These are phyloP conservation scores for Neckera pumila DNA, from an alignment of 225 moss, liverwort and hornwort genomes.

Conservation along the genomic window DNA sequence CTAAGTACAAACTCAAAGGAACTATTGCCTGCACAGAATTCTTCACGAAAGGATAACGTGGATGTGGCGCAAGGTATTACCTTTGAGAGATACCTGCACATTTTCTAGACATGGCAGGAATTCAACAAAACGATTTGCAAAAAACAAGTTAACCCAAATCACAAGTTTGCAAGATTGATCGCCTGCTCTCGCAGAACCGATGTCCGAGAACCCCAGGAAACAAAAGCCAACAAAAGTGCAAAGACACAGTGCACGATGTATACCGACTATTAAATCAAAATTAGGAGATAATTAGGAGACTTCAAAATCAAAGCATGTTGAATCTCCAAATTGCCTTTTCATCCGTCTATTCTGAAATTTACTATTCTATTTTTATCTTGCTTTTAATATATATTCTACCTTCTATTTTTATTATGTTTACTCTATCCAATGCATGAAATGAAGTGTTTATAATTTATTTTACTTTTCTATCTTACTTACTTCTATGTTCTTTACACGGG, in stretches of 20 bases:
- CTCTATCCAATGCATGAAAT: not conserved
- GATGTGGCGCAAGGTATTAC: not conserved
- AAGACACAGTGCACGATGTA: not conserved
- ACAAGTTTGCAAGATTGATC: not conserved
- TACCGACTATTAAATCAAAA: not conserved
- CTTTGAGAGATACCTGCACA: not conserved
- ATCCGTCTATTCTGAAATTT: no score
- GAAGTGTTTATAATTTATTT: not conserved
- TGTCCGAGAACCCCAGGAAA: not conserved
- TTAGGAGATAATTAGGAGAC: not conserved
- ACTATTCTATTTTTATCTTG: not conserved
- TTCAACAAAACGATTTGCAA: not conserved
- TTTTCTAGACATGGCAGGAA: not conserved
- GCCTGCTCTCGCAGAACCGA: not conserved
- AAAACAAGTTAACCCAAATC: not conserved
- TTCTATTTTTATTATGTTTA: not conserved
- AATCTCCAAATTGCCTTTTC: not conserved
- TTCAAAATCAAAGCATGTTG: not conserved
- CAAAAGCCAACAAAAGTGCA: not conserved
- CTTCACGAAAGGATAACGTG: not conserved
- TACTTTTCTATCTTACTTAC: not conserved
- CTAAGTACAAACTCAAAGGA: not conserved
- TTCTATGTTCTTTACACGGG: rapidly evolving
- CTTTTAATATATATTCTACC: no score
- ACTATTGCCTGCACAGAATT: not conserved